These are phyloP conservation scores for Leucogyrophana mollusca DNA, from an alignment of 768 basidiomycete genomes.

Conservation along the genomic window DNA sequence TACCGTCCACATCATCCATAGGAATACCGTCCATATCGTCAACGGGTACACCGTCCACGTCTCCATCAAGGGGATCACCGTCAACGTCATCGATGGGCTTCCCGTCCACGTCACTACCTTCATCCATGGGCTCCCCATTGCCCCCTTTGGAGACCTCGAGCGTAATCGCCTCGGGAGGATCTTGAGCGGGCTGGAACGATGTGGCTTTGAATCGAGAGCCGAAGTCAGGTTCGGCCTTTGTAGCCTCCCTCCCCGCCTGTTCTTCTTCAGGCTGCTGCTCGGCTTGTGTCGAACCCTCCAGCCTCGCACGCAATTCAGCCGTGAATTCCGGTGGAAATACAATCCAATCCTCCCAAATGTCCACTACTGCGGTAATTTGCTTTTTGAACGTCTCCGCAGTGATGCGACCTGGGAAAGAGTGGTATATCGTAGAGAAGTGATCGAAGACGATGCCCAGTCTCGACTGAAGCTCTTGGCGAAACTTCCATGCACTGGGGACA, in stretches of 20 bases:
- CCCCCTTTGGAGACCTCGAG: constrained; percentile 36
- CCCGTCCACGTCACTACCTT: constrained; percentile 51
- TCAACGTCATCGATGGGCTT: constrained; percentile 36
- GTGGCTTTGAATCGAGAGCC: constrained; percentile 74
- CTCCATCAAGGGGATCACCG: constrained; percentile 36
- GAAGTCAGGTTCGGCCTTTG: constrained; percentile 32
- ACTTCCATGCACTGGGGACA: constrained; percentile 96
- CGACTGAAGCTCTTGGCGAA: constrained; percentile 90
- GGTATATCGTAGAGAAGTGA: constrained; percentile 90
- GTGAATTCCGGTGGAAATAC: constrained; percentile 91
- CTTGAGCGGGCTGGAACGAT: constrained; percentile 71
- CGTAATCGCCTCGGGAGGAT: constrained; percentile 24
- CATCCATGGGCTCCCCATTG: constrained; percentile 41
- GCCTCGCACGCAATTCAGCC: constrained; percentile 61
- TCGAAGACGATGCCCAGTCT: constrained; percentile 94
- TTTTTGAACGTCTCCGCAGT: constrained; percentile 96
- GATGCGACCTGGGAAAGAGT: constrained; percentile 93
- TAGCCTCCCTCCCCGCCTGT: constrained; percentile 8
- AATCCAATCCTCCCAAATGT: constrained; percentile 99
- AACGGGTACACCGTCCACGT: constrained; percentile 39
- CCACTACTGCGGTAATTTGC: constrained; percentile 84
- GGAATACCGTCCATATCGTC: constrained; percentile 53
- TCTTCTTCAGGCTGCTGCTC: constrained; percentile 29
- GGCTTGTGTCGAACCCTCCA: constrained; percentile 57
- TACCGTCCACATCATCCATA: constrained; percentile 50